Evolutionary conservation across 345 rosid species (phyloP).

Genomic region (Citrus australasica): DNA sequence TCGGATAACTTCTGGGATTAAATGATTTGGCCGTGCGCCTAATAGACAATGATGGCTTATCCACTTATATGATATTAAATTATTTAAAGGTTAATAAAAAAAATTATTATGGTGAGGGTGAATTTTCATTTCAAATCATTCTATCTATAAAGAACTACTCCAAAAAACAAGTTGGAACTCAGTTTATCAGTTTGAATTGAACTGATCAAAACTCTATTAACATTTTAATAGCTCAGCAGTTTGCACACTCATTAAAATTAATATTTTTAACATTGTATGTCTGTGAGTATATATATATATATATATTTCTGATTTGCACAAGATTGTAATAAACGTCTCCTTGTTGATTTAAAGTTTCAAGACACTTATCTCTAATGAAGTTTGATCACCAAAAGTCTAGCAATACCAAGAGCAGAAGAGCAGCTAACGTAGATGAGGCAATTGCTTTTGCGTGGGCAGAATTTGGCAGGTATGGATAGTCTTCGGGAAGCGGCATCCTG

Average conservation of each 20-base stretch:
- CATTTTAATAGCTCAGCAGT: neutral
- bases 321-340: neutral
- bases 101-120: neutral
- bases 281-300: no score
- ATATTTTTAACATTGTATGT: no score
- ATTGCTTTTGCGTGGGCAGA: conserved; percentile 2
- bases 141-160: neutral
- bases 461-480: conserved; percentile 30
- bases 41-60: neutral
- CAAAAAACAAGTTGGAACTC: no score
- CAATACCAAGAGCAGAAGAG: conserved; percentile 7
- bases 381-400: neutral
- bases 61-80: neutral
- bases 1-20: no score
- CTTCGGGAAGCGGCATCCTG: conserved; percentile 30
- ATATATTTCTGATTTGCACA: neutral
- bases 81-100: neutral
- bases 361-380: neutral
- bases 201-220: neutral
- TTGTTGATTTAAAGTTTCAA: no score
- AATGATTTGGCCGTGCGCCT: neutral
- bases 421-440: neutral
- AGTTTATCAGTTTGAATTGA: neutral
- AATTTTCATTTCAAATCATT: neutral
- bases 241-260: neutral